Evolutionary conservation across 441 rosid genomes (phyloP).

Genomic region (Hypseocharis bilobata): DNA sequence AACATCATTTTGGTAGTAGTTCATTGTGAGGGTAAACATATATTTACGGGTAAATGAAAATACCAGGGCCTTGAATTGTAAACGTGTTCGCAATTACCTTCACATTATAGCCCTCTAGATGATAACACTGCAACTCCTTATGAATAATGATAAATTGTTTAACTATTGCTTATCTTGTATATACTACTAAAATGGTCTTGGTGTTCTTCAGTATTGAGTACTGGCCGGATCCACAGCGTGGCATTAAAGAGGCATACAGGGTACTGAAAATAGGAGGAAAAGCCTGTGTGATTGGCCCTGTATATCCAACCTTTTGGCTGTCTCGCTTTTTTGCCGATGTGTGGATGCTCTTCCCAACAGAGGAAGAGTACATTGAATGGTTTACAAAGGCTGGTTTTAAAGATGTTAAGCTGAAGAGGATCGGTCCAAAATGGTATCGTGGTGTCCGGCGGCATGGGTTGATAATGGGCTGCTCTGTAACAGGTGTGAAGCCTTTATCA

Average conservation of each 20-base stretch:
- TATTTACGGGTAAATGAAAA: too few relatives aligned
- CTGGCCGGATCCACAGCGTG: slow-evolving; percentile 29
- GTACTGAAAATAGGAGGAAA: slow-evolving; percentile 26
- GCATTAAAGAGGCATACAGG: slow-evolving; percentile 27
- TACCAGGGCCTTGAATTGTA: too few relatives aligned
- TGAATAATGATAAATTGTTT: neutral
- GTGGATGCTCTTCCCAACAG: slow-evolving; percentile 28
- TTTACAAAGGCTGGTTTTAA: slow-evolving; percentile 26
- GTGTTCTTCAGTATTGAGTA: slow-evolving; percentile 23
- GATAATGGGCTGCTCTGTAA: slow-evolving; percentile 29
- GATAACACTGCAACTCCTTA: too few relatives aligned
- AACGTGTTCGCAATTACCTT: too few relatives aligned
- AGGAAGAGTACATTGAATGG: slow-evolving; percentile 29
- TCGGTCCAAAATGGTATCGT: slow-evolving; percentile 28
- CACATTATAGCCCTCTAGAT: too few relatives aligned
- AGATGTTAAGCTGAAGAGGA: slow-evolving; percentile 24
- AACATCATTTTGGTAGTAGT: too few relatives aligned
- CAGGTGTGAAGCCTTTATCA: slow-evolving; percentile 25
- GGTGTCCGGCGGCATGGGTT: slow-evolving; percentile 28
- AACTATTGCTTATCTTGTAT: neutral
- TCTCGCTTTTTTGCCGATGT: slow-evolving; percentile 27
- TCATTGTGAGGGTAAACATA: too few relatives aligned
- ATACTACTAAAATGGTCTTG: neutral
- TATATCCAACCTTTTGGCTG: slow-evolving; percentile 24
- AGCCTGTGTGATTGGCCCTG: slow-evolving; percentile 25